phyloP scores from a whole-genome alignment of 1,139 yeast genomes.

The Kodamaea ohmeri region DNA sequence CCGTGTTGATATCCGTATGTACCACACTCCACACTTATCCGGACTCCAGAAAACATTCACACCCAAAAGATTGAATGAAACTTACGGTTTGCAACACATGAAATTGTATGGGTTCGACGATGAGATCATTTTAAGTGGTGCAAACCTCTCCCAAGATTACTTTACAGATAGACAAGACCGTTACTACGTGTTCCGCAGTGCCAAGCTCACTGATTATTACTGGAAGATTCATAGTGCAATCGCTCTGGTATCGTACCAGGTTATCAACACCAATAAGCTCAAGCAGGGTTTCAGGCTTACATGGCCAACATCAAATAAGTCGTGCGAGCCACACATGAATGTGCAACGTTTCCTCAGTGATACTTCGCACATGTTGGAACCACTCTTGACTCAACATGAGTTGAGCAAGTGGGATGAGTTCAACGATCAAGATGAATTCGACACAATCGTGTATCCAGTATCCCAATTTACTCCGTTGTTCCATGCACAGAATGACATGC shows the following conservation, averaged over 20 bases:
- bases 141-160: conserved; percentile 85
- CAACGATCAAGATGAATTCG: conserved; percentile 32
- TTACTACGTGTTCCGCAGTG: conserved; percentile 67
- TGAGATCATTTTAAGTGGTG: conserved; percentile 86
- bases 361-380: conserved; percentile 55
- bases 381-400: conserved; percentile 50
- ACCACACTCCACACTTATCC: conserved; percentile 82
- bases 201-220: conserved; percentile 67
- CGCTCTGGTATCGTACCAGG: conserved; percentile 65
- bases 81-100: conserved; percentile 95
- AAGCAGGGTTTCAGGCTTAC: conserved; percentile 52
- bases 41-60: conserved; percentile 64
- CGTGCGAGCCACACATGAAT: conserved; percentile 70
- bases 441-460: conserved; percentile 84
- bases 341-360: conserved; percentile 55
- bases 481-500: conserved; percentile 49
- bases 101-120: conserved; percentile 93
- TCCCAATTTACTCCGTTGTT: conserved; percentile 88
- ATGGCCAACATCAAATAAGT: conserved; percentile 76
- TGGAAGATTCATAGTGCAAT: conserved; percentile 65
- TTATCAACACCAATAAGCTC: conserved; percentile 42
- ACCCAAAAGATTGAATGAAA: conserved; percentile 87
- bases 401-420: conserved; percentile 35
- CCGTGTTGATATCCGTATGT: conserved; percentile 78
- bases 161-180: conserved; percentile 96